Base-by-base conservation (phyloP, 441 rosid species). In the Pelargonium cotyledonis region DNA sequence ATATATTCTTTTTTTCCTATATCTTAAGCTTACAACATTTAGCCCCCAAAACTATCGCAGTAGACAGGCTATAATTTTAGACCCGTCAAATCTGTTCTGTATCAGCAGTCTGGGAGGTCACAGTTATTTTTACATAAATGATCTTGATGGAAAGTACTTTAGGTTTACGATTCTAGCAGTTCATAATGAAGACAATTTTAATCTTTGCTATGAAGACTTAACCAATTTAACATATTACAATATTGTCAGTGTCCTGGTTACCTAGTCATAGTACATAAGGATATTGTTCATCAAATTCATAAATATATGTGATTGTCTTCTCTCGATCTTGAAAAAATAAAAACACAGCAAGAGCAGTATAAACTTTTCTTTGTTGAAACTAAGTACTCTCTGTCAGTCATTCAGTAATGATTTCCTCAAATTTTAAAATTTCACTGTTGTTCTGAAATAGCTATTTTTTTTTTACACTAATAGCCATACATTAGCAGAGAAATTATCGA, bases 1-100 rank as follows among this genome's bases (percentile, higher is more conserved):
- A 21, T 35, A 2, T 44, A 35, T 6, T 35, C 40, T 5, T 35
- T 7, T 35, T 35, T 35, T 35, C 40, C 4, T 35, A 35, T 35
- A 35, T 44, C 64, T 61, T 61, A 26, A 11, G 64, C 64, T 61
- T 61, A 14, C 64, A 23, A 26, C 64, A 58, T 9, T 61, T 23
- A 8, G 31, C 3, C 26, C 38, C 11, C 64, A 23, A 61, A 61
- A 23, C n/a, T 6, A 61, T 10, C 31, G 15, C 23, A 61, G 64
- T 38, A 23, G 64, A 61, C 29, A 23, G 64, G 26, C 38, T 47
- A 47, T 44, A 44, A 44, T 4, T 10, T 43, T 43, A 31, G 4
- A 31, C 7, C 40, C 60, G 19, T 58, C 63, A 58, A 7, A 58
- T 58, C 63, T 58, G 21, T 58, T 29, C 11, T 58, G 63, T 29